Conservation (phyloP, 208 protist species). For the Leptomonas seymouri region DNA sequence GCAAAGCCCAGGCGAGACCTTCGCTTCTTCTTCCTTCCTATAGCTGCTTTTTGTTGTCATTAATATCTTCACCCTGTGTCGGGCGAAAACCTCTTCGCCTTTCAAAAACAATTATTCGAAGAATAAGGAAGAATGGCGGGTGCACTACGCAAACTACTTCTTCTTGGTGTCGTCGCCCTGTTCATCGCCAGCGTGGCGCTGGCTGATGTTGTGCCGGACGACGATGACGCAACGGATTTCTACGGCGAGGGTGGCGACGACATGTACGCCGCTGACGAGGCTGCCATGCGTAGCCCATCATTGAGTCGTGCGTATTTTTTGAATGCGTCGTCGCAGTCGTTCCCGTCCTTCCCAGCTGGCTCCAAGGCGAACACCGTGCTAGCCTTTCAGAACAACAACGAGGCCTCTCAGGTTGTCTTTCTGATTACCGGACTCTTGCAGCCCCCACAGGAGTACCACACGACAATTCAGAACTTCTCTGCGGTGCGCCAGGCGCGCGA, state of each 20-base stretch:
- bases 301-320: constrained; percentile 67
- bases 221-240: constrained; percentile 5
- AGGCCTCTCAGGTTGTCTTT: constrained; percentile 46
- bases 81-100: no score
- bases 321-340: constrained; percentile 37
- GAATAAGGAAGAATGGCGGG: constrained; percentile 13
- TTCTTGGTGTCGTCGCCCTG: constrained; percentile 23
- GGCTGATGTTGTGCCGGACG: constrained; percentile 9
- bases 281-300: constrained; percentile 2
- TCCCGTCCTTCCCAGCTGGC: constrained; percentile 57
- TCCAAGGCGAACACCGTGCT: constrained; percentile 47
- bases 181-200: constrained; percentile 23
- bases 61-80: no score
- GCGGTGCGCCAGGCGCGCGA: constrained; percentile 73
- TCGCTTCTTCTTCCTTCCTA: no score
- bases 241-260: constrained; percentile 37
- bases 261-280: constrained; percentile 28
- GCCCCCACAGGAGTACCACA: constrained; percentile 40
- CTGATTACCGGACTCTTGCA: constrained; percentile 65
- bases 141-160: constrained; percentile 19
- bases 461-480: constrained; percentile 89
- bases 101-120: background rate
- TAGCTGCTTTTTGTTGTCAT: no score
- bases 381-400: constrained; percentile 74
- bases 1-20: no score